Percentiles rank a stretch among this genome's conserved stretches.
phyloP scores from a whole-genome alignment of 768 basidiomycete species.

The Clitopilus hobsonii region DNA sequence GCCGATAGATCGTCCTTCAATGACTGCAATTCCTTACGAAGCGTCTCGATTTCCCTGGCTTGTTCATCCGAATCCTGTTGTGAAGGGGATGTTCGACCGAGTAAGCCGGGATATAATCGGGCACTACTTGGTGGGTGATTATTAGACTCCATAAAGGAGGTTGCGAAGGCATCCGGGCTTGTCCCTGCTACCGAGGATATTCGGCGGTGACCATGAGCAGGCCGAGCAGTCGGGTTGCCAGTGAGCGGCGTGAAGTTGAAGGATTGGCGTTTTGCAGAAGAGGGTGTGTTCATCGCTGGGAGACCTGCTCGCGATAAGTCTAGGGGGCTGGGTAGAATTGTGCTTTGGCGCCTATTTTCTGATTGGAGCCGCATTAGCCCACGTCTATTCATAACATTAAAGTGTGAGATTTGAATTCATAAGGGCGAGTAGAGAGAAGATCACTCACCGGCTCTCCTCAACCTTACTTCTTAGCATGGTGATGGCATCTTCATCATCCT shows the following conservation, averaged over 20 bases:
- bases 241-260: constrained; percentile 60
- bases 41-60: constrained; percentile 44
- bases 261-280: constrained; percentile 65
- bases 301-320: constrained; percentile 52
- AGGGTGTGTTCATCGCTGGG: constrained; percentile 31
- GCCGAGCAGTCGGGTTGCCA: constrained; percentile 40
- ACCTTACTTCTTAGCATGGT: constrained; percentile 74
- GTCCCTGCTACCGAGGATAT: constrained; percentile 71
- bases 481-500: constrained; percentile 78
- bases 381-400: constrained; percentile 49
- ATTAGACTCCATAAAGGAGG: constrained; percentile 29
- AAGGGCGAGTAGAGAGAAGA: constrained; percentile 3
- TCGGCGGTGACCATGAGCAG: constrained; percentile 53
- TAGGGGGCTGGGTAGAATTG: constrained; percentile 36
- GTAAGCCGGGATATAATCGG: constrained; percentile 48
- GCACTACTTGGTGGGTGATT: constrained; percentile 18
- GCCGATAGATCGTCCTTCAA: constrained; percentile 60
- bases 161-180: constrained; percentile 27
- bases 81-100: constrained; percentile 46
- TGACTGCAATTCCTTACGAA: constrained; percentile 55
- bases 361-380: constrained; percentile 85
- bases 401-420: constrained; percentile 7
- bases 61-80: constrained; percentile 25
- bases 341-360: constrained; percentile 63
- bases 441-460: constrained; percentile 72